Base-by-base conservation (phyloP, 176 grass and related monocot genomes). In the Cenchrus americanus region DNA sequence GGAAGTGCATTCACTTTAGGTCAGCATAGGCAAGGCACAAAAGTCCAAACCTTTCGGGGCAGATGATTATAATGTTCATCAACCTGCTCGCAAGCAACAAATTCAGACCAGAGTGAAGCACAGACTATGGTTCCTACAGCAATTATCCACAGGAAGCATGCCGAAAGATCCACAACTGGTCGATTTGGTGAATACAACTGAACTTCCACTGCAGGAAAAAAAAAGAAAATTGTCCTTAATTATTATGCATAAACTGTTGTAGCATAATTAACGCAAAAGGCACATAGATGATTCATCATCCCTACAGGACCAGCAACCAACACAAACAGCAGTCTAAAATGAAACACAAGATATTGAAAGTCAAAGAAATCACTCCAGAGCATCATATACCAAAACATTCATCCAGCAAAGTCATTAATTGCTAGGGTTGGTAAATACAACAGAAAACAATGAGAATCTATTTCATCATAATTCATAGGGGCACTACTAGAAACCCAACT, bases 111-210 rank as follows among this genome's bases (percentile, higher is more conserved):
- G 21, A 98, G 77, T 13, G 93, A 94, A 73, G 96, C 82, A 80
- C 90, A 90, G 44, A 95, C 83, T 87, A 98, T 94, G 72, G 96
- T 98, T 41, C 91, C 93, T 73, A 98, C 87, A 66, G 96, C 93
- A 91, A 98, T 95, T 86, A 98, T 86, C 93, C 80, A 90, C 66
- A 98, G 77, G 92, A 98, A 95, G 71, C 77, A 82, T 80, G 96
- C 93, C 59, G 96, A 98, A 49, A 92, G 81, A 58, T 98, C 93
- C 19, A 95, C 89, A 27, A 87, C 76, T 85, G 93, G 96, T 63
- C 96, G 85, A 66, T 83, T 85, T 78, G 96, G 96, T 19, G 96
- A 95, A 92, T 98, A 98, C 55, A 98, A 61, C 62, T 95, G 84
- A n/a, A 98, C 41, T 76, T 98, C 93, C 64, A 98, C 96, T 98